Evolutionary conservation across 805 yeast species (phyloP).

Genomic region (Lipomyces orientalis): DNA sequence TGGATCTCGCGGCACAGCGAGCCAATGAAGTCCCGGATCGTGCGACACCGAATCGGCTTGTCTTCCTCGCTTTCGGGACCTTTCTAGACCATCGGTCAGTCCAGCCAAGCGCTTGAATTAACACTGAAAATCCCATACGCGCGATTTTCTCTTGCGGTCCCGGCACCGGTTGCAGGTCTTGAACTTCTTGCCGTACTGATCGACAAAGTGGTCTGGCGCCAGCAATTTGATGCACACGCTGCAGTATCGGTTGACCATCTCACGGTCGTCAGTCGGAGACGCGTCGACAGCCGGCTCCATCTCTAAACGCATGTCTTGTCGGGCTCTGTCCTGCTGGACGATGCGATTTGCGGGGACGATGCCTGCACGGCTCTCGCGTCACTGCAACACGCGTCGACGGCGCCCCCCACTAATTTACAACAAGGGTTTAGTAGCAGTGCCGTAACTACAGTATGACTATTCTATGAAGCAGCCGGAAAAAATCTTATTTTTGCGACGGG

Average conservation of each 20-base stretch:
- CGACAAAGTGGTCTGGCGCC: not conserved
- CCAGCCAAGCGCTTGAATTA: not conserved
- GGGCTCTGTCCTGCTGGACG: no score
- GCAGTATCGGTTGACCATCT: not conserved
- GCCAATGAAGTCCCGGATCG: not conserved
- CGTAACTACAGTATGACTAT: no score
- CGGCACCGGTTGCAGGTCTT: conserved; percentile 11
- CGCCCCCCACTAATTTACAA: no score
- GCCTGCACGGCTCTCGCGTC: not conserved
- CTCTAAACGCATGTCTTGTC: not conserved
- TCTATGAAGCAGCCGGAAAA: no score
- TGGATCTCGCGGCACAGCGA: not conserved
- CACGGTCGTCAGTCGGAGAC: not conserved
- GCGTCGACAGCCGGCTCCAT: not conserved
- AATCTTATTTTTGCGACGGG: no score
- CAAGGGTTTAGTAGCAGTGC: no score
- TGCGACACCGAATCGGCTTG: not conserved
- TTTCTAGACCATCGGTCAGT: not conserved
- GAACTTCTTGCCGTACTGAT: conserved; percentile 5
- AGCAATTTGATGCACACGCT: conserved; percentile 4
- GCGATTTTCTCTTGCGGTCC: not conserved
- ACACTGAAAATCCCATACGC: not conserved
- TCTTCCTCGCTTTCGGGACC: not conserved
- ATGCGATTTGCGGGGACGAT: no score
- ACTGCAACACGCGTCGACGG: no score